These are phyloP conservation scores for Gastrodia elata DNA, from an alignment of 106 monocot genomes.

Conservation along the genomic window DNA sequence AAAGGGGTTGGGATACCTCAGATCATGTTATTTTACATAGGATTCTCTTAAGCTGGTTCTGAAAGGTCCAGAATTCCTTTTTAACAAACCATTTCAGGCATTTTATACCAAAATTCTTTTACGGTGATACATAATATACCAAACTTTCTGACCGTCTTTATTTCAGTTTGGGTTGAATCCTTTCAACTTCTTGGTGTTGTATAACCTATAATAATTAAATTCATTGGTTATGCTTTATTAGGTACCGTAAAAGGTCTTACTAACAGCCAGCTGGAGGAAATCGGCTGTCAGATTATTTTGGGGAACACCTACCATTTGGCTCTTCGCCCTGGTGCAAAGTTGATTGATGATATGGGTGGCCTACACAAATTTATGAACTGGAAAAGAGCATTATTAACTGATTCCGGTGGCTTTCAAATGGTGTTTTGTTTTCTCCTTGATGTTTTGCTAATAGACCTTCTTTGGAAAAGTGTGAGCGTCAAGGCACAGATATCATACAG, in stretches of 20 bases:
- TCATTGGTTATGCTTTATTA: conserved; percentile 12
- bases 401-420: conserved; percentile 99
- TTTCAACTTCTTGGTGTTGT: not conserved
- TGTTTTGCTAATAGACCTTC: not conserved
- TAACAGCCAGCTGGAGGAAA: conserved; percentile 92
- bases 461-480: no score
- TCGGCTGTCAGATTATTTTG: conserved; percentile 96
- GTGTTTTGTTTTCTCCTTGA: conserved; percentile 24
- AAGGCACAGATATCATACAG: no score
- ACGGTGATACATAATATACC: not conserved
- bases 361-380: conserved; percentile 99
- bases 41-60: not conserved
- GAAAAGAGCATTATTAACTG: conserved; percentile 92
- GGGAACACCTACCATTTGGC: conserved; percentile 97
- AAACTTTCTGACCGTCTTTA: conserved; percentile 1
- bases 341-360: conserved; percentile 92
- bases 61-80: not conserved
- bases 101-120: no score
- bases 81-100: not conserved
- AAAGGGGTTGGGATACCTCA: not conserved
- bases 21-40: not conserved
- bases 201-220: not conserved
- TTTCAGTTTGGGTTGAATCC: not conserved
- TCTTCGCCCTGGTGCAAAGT: conserved; percentile 83
- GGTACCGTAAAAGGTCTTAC: conserved; percentile 96